phyloP scores from a whole-genome alignment of 768 basidiomycete species.

The Boletellus sp. region DNA sequence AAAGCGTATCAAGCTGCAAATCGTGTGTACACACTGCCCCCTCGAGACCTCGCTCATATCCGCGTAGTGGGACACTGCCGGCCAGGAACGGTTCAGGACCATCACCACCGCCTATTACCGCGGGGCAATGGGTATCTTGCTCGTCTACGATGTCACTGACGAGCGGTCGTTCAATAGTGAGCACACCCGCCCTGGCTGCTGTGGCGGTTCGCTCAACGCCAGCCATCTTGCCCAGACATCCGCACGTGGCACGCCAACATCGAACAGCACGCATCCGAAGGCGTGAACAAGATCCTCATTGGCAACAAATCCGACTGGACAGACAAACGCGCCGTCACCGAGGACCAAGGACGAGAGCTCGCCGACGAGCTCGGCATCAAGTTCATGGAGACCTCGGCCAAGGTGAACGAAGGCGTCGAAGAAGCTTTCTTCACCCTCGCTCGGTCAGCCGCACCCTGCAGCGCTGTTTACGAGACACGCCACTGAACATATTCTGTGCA shows the following conservation, averaged over 20 bases:
- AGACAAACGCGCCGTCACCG: conserved; percentile 89
- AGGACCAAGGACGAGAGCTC: conserved; percentile 88
- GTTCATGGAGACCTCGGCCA: conserved; percentile 98
- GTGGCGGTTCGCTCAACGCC: background rate
- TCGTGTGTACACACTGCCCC: conserved; percentile 51
- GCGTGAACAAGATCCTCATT: conserved; percentile 98
- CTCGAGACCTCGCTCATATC: background rate
- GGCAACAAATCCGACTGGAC: conserved; percentile 99
- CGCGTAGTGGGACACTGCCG: conserved; percentile 95
- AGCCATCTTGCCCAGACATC: conserved; percentile 60
- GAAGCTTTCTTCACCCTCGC: conserved; percentile 98
- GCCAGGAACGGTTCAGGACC: conserved; percentile 97
- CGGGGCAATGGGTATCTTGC: conserved; percentile 96
- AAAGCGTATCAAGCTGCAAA: conserved; percentile 98
- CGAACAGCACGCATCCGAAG: conserved; percentile 97
- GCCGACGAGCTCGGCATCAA: conserved; percentile 92
- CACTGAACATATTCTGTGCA: conserved; percentile 28
- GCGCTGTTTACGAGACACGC: background rate
- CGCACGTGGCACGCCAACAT: conserved; percentile 98
- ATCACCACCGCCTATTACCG: conserved; percentile 99
- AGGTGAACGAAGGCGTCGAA: conserved; percentile 96
- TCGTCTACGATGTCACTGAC: conserved; percentile 98
- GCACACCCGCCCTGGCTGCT: conserved; percentile 33
- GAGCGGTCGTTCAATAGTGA: conserved; percentile 92
- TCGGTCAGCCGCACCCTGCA: conserved; percentile 52